phyloP scores from a whole-genome alignment of 1,139 yeast genomes.

The Meyerozyma athensensis region DNA sequence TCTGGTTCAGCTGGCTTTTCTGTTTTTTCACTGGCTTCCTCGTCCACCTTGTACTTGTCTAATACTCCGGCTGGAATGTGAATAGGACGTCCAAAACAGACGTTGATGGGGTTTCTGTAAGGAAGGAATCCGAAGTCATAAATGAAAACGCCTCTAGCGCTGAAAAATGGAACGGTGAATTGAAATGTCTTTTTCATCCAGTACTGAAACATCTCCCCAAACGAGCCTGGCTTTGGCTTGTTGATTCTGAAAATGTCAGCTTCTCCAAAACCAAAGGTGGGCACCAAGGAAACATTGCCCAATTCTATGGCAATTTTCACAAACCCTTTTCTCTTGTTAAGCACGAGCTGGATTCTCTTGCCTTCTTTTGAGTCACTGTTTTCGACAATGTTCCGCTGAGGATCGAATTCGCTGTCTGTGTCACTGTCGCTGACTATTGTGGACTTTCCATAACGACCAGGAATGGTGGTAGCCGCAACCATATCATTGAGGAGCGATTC shows the following conservation, averaged over 20 bases:
- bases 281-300: slow-evolving; percentile 77
- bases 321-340: slow-evolving; percentile 81
- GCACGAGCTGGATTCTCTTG: slow-evolving; percentile 46
- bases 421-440: slow-evolving; percentile 21
- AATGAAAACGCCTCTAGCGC: slow-evolving; percentile 89
- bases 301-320: slow-evolving; percentile 78
- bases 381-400: slow-evolving; percentile 3
- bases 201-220: slow-evolving; percentile 53
- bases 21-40: slow-evolving; percentile 6
- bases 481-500: slow-evolving; percentile 63
- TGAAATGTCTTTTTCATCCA: slow-evolving; percentile 69
- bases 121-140: slow-evolving; percentile 92
- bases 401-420: slow-evolving; percentile 6
- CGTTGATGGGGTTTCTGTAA: slow-evolving; percentile 71
- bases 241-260: slow-evolving; percentile 70
- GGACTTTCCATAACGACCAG: slow-evolving; percentile 52
- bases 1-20: background rate
- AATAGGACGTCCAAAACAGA: slow-evolving; percentile 82
- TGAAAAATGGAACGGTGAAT: slow-evolving; percentile 86
- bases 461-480: slow-evolving; percentile 30
- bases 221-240: slow-evolving; percentile 50
- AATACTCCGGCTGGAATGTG: slow-evolving; percentile 50
- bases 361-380: slow-evolving; percentile 4
- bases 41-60: slow-evolving; percentile 22
- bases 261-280: slow-evolving; percentile 91